A percentile compares a stretch with the other conserved stretches of the same genome.
Evolutionary conservation across 2,329 filamentous ascomycete species (phyloP).

Genomic region (Dryadomyces quercivorus): DNA sequence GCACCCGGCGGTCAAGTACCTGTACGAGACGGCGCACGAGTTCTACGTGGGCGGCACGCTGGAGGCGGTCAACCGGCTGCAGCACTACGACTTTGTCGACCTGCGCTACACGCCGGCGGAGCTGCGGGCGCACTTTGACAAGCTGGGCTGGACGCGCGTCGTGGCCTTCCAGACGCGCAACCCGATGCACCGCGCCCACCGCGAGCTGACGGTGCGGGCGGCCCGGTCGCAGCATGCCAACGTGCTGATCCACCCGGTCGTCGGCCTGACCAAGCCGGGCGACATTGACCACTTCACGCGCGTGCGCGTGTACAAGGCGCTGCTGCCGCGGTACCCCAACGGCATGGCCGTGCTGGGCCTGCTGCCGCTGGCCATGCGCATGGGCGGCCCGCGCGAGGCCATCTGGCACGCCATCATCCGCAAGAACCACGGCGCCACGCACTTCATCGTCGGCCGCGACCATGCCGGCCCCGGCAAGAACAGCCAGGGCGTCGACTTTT

Average conservation of each 20-base stretch:
- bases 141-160: slow-evolving; percentile 95
- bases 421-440: slow-evolving; percentile 97
- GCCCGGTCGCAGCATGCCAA: slow-evolving; percentile 94
- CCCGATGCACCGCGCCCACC: slow-evolving; percentile 97
- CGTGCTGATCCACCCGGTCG: slow-evolving; percentile 96
- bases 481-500: slow-evolving; percentile 92
- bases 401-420: slow-evolving; percentile 99
- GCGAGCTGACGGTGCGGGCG: slow-evolving; percentile 93
- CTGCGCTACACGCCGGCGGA: slow-evolving; percentile 92
- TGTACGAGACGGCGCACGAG: slow-evolving; percentile 68
- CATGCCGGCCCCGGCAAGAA: slow-evolving; percentile 98
- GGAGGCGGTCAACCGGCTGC: slow-evolving; percentile 85
- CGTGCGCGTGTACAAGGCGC: slow-evolving; percentile 95
- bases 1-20: slow-evolving; percentile 86
- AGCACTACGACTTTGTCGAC: slow-evolving; percentile 98
- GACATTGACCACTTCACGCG: slow-evolving; percentile 99
- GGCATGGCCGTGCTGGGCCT: slow-evolving; percentile 97
- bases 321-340: slow-evolving; percentile 93
- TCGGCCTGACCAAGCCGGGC: slow-evolving; percentile 95
- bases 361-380: slow-evolving; percentile 92
- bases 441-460: slow-evolving; percentile 98
- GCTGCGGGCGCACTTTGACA: slow-evolving; percentile 93
- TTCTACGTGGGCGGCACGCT: slow-evolving; percentile 95
- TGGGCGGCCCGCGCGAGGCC: slow-evolving; percentile 95
- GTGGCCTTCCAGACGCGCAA: slow-evolving; percentile 99